Conservation (phyloP, 768 basidiomycete genomes). For the Lyophyllum semitale region DNA sequence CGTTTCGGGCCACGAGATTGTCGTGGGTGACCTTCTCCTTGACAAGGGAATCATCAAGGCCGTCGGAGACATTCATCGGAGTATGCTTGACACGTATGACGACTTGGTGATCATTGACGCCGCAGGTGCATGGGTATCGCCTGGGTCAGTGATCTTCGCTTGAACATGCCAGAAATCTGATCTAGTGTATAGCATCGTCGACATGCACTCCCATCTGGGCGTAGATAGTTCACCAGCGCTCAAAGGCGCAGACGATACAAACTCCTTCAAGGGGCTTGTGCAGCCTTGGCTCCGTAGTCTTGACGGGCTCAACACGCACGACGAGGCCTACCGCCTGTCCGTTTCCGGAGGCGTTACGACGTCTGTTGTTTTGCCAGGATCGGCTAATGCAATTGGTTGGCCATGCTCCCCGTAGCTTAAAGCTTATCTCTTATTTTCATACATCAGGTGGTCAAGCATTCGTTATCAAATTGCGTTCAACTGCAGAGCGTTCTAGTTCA, state of each 20-base stretch:
- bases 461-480: conserved; percentile 76
- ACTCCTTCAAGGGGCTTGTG: conserved; percentile 51
- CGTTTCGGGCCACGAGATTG: conserved; percentile 53
- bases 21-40: conserved; percentile 61
- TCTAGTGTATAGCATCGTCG: conserved; percentile 33
- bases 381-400: conserved; percentile 62
- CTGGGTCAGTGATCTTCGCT: conserved; percentile 31
- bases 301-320: conserved; percentile 82
- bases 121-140: conserved; percentile 61
- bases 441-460: conserved; percentile 69
- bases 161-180: neutral
- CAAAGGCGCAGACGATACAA: conserved; percentile 50
- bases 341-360: conserved; percentile 82
- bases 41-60: conserved; percentile 64
- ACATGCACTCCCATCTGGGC: conserved; percentile 49
- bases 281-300: conserved; percentile 72
- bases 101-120: conserved; percentile 49
- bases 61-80: conserved; percentile 43
- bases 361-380: conserved; percentile 74
- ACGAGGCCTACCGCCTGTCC: conserved; percentile 65
- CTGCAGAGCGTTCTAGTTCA: conserved; percentile 66
- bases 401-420: neutral
- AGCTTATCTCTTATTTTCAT: neutral
- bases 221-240: conserved; percentile 33
- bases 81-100: conserved; percentile 18